A percentile compares a stretch with the other conserved stretches of the same genome.
Evolutionary conservation across 768 basidiomycete species (phyloP).

Genomic region (Pleurotus platypus): DNA sequence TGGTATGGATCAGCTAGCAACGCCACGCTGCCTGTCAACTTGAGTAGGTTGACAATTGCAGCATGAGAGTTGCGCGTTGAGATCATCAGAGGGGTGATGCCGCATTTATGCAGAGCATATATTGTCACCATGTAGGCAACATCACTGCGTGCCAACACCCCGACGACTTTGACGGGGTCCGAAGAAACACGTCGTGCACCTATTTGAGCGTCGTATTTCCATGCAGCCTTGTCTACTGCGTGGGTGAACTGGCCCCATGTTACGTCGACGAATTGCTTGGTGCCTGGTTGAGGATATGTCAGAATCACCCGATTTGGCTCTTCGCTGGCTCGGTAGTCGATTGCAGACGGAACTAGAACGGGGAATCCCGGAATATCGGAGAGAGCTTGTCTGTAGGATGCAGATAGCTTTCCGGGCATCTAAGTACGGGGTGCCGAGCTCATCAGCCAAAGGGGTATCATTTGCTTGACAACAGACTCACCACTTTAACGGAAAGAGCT

Average conservation of each 20-base stretch:
- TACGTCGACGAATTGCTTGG: neutral
- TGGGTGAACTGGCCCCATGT: neutral
- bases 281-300: neutral
- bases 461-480: no score
- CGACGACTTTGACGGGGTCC: neutral
- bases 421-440: neutral
- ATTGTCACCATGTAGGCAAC: neutral
- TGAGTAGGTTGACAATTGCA: neutral
- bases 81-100: neutral
- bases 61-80: neutral
- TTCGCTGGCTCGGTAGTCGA: neutral
- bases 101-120: neutral
- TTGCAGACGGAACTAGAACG: neutral
- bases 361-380: neutral
- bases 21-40: neutral
- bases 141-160: neutral
- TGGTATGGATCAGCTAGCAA: neutral
- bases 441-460: no score
- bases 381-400: neutral
- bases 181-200: neutral
- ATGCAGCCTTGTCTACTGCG: neutral
- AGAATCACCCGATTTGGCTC: neutral
- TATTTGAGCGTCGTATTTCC: neutral
- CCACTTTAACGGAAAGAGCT: no score
- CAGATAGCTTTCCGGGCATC: neutral